A percentile compares a stretch with the other conserved stretches of the same genome.
These are phyloP conservation scores for Cryptosporidium xiaoi DNA, from an alignment of 169 alveolate species.

Conservation along the genomic window DNA sequence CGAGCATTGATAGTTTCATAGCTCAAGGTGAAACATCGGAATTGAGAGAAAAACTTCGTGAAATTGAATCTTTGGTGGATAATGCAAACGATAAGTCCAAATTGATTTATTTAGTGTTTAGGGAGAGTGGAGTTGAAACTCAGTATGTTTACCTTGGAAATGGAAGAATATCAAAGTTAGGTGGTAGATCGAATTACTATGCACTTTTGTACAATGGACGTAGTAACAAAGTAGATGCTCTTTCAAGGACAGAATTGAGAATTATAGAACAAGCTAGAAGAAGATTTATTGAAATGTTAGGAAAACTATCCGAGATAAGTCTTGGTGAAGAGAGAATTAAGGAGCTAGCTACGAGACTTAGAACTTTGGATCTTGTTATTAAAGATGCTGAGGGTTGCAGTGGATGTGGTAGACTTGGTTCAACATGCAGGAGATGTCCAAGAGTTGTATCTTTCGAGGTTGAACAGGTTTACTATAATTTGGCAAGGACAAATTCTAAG, in stretches of 20 bases:
- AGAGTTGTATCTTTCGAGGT: constrained; percentile 8
- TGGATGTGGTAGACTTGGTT: constrained; percentile 1
- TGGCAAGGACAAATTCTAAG: constrained; percentile 20
- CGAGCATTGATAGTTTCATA: not conserved
- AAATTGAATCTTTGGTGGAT: constrained; percentile 2
- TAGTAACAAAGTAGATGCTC: constrained; percentile 3
- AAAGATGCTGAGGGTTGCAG: constrained; percentile 25
- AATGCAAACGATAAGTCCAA: not conserved
- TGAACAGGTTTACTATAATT: not conserved
- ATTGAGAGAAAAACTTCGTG: not conserved
- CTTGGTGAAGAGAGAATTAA: not conserved
- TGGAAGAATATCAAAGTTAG: constrained; percentile 24
- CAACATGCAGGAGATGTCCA: constrained; percentile 11
- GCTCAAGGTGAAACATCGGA: not conserved
- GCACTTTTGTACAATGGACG: constrained; percentile 33
- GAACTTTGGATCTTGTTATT: constrained; percentile 25
- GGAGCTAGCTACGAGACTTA: constrained; percentile 51
- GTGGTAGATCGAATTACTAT: constrained; percentile 23
- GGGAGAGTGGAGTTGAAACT: not conserved
- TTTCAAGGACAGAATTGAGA: constrained; percentile 67
- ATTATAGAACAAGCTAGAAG: constrained; percentile 40
- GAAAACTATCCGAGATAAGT: not conserved
- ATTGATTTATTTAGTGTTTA: constrained; percentile 7
- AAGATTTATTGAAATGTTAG: constrained; percentile 15
- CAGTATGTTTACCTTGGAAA: constrained; percentile 32